Base-by-base conservation (phyloP, 192 early-diverging fungal genomes). In the Diversispora epigaea region DNA sequence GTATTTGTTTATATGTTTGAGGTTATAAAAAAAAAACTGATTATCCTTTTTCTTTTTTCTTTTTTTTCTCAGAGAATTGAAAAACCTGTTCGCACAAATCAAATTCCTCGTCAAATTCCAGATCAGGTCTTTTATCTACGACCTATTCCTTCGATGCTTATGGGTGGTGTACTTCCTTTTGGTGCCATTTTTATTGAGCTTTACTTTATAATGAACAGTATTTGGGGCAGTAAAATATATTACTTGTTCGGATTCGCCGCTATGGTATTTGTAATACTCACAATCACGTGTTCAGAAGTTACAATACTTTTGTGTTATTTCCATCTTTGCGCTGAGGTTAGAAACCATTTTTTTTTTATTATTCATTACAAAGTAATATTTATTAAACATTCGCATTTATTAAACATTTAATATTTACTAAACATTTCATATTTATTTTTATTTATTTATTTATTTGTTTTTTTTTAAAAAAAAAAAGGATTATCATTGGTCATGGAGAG, bases 131-230 rank as follows among this genome's bases (percentile, higher is more conserved):
- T 91, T 83, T 91, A 92, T 63, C 87, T 94, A 3, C 90, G 92
- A 11, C 87, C 93, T 14, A 55, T 89, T 52, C 85, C 90, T 4
- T 87, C 94, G 49, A 88, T 94, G 71, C 76, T 91, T 61, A 87
- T 93, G 80, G 91, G 91, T 9, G 96, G 96, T 47, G 78, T 98
- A 40, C 84, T 98, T 49, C 94, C 95, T 19, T 98, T 98, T 78
- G 93, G 89, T 4, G 90, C 94, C 22, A 93, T 97, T 63, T 98
- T 97, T 75, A 94, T 97, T 76, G 96, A 98, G 86, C 85, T 97
- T 57, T 97, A 96, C 84, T 98, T 95, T 82, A 93, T 98, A 71
- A 93, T 97, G 86, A 92, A 93, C 82, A 92, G 90, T 56, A 95
- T 97, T 58, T 96, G 94, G 94, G 91, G 90, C 86, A 91, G 93